Evolutionary conservation across 192 early-diverging fungal species (phyloP), one percentile per base, ranked within the genome.

Genomic region (Spinellus fusiger): DNA sequence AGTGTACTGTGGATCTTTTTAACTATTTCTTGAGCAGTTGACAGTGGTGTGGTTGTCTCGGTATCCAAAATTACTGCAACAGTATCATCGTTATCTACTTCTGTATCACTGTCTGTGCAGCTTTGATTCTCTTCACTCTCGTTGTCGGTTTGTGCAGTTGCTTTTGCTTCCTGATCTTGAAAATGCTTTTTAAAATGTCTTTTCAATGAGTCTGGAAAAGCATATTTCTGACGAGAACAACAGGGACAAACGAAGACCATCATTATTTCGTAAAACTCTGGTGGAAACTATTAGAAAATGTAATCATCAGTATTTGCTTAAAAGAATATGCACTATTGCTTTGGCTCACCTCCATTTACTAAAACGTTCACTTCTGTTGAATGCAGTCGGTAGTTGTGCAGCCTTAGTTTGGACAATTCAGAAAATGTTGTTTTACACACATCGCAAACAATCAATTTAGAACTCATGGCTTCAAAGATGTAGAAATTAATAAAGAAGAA

Each of bases 361-460:
- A 31, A 53, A 53, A 53, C 51, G 51, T 31, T 53, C 28, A 53
- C 51, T 53, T 53, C 51, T 53, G 51, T 53, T 31, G 51, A 53
- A 53, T 53, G 51, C 51, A 53, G 33, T 53, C 51, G 28, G 51
- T 53, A 31, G 28, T 53, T 53, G 47, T 31, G 51, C 51, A 53
- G 51, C 51, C 28, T 53, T 53, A 53, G 51, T 53, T 53, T 53
- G 28, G 51, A 53, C 20, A 53, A 29, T 53, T 53, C 51, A 53
- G 51, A 53, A 53, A 53, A 53, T 53, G 51, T 53, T 53, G 28
- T 53, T 53, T 53, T 53, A 53, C 29, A 53, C 51, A 53, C 51
- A 16, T 53, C 28, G 51, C 51, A 53, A 53, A 29, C 28, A 53
- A 53, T 53, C 28, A 53, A 53, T 53, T 12, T 53, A 31, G 51